phyloP scores from a whole-genome alignment of 768 basidiomycete genomes.

The Phlebiopsis flavidoalba region DNA sequence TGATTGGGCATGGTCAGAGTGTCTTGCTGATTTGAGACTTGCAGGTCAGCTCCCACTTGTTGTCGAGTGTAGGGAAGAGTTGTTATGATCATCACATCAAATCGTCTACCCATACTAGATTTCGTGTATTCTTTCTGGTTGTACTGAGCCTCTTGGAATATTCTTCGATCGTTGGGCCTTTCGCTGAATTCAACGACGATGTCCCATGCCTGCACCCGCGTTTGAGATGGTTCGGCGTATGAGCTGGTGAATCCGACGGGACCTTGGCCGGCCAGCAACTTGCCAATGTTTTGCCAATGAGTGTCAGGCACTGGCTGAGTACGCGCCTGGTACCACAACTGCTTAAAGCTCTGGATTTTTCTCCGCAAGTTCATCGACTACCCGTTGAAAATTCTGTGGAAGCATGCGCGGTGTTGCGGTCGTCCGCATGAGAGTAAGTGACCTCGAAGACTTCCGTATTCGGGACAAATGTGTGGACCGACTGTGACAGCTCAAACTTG shows the following conservation, averaged over 20 bases:
- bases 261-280: not conserved
- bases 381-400: conserved; percentile 33
- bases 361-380: conserved; percentile 62
- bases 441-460: conserved; percentile 72
- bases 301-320: conserved; percentile 43
- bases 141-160: conserved; percentile 55
- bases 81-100: conserved; percentile 13
- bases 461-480: conserved; percentile 68
- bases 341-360: conserved; percentile 62
- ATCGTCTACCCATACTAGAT: not conserved
- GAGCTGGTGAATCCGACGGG: not conserved
- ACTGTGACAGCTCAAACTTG: conserved; percentile 65
- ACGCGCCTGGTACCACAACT: conserved; percentile 55
- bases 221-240: conserved; percentile 15
- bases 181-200: conserved; percentile 71
- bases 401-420: conserved; percentile 3
- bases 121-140: conserved; percentile 37
- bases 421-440: conserved; percentile 45
- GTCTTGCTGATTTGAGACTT: not conserved
- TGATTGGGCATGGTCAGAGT: not conserved
- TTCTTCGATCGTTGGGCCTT: conserved; percentile 54
- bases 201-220: conserved; percentile 51
- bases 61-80: not conserved
- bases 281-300: not conserved
- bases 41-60: not conserved